These are phyloP conservation scores for Chrysoporthe austroafricana DNA, from an alignment of 2,329 filamentous ascomycete genomes.

Conservation along the genomic window DNA sequence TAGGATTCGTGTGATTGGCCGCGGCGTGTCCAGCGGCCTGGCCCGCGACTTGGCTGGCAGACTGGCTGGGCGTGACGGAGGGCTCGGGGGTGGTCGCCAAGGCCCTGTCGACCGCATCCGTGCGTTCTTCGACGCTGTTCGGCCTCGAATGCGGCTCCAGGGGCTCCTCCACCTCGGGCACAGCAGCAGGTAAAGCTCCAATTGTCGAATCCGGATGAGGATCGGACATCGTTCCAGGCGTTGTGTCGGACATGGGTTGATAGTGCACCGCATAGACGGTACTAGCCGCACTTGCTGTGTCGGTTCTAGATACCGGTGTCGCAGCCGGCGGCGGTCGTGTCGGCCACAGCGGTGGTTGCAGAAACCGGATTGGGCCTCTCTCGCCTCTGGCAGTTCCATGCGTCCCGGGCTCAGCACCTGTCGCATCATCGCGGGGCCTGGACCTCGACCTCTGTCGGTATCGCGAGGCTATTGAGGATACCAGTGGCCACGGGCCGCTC, in stretches of 20 bases:
- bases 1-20: background rate
- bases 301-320: conserved; percentile 63
- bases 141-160: conserved; percentile 31
- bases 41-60: conserved; percentile 29
- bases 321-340: conserved; percentile 57
- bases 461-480: conserved; percentile 45
- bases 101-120: conserved; percentile 18
- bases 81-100: conserved; percentile 26
- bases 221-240: conserved; percentile 50
- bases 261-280: conserved; percentile 67
- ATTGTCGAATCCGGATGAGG: conserved; percentile 29
- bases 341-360: conserved; percentile 59
- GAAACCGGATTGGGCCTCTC: conserved; percentile 37
- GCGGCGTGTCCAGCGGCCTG: conserved; percentile 8
- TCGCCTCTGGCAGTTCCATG: conserved; percentile 33
- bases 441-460: conserved; percentile 39
- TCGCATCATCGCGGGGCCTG: conserved; percentile 30
- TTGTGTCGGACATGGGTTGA: conserved; percentile 58
- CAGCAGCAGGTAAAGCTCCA: conserved; percentile 30
- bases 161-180: conserved; percentile 41
- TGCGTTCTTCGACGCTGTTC: conserved; percentile 20
- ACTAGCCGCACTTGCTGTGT: conserved; percentile 66
- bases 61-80: conserved; percentile 29
- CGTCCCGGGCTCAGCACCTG: conserved; percentile 24
- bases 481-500: conserved; percentile 45